Evolutionary conservation across 345 rosid species (phyloP).

Genomic region (Abelmoschus esculentus): DNA sequence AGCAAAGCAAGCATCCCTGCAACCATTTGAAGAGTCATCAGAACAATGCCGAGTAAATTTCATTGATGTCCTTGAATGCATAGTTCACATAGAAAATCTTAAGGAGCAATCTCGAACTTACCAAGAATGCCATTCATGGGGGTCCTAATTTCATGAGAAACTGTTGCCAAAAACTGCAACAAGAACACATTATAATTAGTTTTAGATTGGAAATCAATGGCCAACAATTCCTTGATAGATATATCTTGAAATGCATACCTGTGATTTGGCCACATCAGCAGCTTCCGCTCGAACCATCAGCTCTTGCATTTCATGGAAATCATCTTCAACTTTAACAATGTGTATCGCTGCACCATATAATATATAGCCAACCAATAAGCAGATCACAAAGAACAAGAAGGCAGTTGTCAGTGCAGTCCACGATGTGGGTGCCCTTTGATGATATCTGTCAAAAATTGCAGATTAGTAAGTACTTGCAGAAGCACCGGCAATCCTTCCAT

Average conservation of each 20-base stretch:
- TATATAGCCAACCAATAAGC: slow-evolving; percentile 72
- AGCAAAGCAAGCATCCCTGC: slow-evolving; percentile 96
- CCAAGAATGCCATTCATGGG: slow-evolving; percentile 99
- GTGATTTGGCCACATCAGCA: slow-evolving; percentile 97
- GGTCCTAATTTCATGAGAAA: slow-evolving; percentile 95
- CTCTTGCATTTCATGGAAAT: slow-evolving; percentile 72
- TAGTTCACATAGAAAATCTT: not conserved
- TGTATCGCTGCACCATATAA: slow-evolving; percentile 68
- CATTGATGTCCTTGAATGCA: not conserved
- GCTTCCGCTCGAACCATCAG: slow-evolving; percentile 88
- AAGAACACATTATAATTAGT: slow-evolving; percentile 14
- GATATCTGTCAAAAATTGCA: slow-evolving; percentile 49
- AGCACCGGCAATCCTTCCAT: slow-evolving; percentile 6
- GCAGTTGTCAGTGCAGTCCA: slow-evolving; percentile 71
- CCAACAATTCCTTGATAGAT: not conserved
- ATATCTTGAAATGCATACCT: slow-evolving; percentile 28
- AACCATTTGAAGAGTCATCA: slow-evolving; percentile 7
- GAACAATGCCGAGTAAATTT: not conserved
- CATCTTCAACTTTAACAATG: slow-evolving; percentile 89
- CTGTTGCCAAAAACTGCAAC: slow-evolving; percentile 88
- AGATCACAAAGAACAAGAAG: slow-evolving; percentile 62
- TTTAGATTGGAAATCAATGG: not conserved
- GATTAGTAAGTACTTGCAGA: slow-evolving; percentile 7
- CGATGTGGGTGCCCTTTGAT: slow-evolving; percentile 65
- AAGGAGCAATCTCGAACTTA: slow-evolving; percentile 20